Percentiles rank a stretch among this genome's conserved stretches.
Evolutionary conservation across 306 rosid species (phyloP).

Genomic region (Cucumis sativus): DNA sequence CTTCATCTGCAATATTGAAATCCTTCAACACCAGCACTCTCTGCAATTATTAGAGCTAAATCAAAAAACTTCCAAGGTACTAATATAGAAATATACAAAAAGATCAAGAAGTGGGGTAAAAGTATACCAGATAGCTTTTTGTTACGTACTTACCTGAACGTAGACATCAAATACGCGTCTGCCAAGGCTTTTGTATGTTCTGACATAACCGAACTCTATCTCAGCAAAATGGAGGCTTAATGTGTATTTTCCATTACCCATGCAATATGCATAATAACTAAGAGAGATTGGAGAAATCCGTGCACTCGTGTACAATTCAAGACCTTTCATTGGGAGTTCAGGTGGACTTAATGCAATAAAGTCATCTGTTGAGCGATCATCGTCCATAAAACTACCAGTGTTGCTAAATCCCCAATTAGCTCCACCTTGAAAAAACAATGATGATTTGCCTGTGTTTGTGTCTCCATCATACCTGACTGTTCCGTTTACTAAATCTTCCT

Average conservation of each 20-base stretch:
- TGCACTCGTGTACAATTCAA: constrained; percentile 37
- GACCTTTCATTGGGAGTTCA: constrained; percentile 12
- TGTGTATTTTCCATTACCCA: constrained; percentile 27
- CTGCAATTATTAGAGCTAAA: constrained; percentile 7
- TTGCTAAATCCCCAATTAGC: constrained; percentile 41
- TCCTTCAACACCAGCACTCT: constrained; percentile 19
- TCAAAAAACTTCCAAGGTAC: not conserved
- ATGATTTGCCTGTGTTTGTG: constrained; percentile 12
- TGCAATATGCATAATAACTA: constrained; percentile 30
- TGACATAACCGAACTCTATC: constrained; percentile 10
- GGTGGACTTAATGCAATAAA: constrained; percentile 13
- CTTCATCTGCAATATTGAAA: constrained; percentile 24
- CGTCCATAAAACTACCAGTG: constrained; percentile 37
- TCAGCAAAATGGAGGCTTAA: constrained; percentile 34
- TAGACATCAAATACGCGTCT: constrained; percentile 38
- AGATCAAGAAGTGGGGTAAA: not conserved
- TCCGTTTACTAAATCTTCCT: not conserved
- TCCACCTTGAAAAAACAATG: constrained; percentile 6
- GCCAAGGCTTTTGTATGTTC: constrained; percentile 27
- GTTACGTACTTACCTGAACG: constrained; percentile 19
- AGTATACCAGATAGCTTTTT: not conserved
- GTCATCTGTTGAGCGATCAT: not conserved
- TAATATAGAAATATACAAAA: not conserved
- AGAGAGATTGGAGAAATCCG: constrained; percentile 54
- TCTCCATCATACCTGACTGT: constrained; percentile 29